Percentiles rank a stretch among this genome's conserved stretches.
phyloP scores from a whole-genome alignment of 208 protist genomes.

The Acanthamoeba castellanii region DNA sequence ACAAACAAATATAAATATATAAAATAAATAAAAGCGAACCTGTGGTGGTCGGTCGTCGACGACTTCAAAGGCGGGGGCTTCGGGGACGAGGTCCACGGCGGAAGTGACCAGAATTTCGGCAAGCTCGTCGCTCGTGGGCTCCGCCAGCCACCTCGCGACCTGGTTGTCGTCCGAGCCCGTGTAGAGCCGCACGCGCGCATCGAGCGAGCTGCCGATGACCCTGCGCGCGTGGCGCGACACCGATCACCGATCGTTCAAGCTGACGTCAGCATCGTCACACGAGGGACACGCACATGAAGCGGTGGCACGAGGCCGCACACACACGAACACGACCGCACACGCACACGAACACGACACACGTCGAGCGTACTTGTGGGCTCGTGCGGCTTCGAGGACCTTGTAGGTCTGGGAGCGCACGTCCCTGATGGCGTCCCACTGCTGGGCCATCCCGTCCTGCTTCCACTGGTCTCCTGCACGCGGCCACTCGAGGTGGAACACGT shows the following conservation, averaged over 20 bases:
- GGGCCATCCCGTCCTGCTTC: neutral
- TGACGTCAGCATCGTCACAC: neutral
- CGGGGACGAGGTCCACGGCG: neutral
- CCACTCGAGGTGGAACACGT: constrained; percentile 26
- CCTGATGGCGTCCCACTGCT: constrained; percentile 9
- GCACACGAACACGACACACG: neutral
- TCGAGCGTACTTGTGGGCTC: constrained; percentile 7
- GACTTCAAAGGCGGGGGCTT: neutral
- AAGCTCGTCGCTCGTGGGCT: neutral
- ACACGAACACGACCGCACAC: neutral
- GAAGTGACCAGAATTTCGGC: constrained; percentile 49
- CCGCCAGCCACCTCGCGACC: neutral
- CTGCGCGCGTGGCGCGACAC: neutral
- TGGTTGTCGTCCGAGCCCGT: neutral
- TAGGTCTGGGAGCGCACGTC: neutral
- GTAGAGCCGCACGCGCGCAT: constrained; percentile 10
- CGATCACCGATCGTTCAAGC: neutral
- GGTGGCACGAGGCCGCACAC: no score
- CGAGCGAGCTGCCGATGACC: constrained; percentile 28
- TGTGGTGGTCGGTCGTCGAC: neutral
- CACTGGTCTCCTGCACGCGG: neutral
- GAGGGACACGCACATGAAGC: no score
- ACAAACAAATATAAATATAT: no score
- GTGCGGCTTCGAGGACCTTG: constrained; percentile 35
- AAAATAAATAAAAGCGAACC: neutral